Evolutionary conservation across 768 basidiomycete species (phyloP).

Genomic region (Suillus luteus): DNA sequence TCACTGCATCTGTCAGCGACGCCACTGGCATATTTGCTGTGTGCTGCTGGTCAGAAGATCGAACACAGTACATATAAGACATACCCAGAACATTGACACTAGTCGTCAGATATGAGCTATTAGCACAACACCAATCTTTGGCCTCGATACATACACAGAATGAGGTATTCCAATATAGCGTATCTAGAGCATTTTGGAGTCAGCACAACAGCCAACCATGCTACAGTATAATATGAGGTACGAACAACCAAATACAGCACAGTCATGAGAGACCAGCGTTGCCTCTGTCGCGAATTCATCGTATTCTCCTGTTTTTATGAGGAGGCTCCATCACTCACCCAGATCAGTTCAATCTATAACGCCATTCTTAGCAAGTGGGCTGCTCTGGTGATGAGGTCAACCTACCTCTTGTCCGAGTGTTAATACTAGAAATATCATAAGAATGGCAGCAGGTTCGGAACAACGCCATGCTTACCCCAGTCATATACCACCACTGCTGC

Average conservation of each 20-base stretch:
- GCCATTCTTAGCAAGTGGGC: too few relatives aligned
- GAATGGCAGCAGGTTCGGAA: too few relatives aligned
- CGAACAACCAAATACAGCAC: background rate
- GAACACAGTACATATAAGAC: background rate
- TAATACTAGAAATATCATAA: too few relatives aligned
- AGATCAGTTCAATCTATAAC: too few relatives aligned
- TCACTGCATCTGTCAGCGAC: background rate
- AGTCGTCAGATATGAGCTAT: background rate
- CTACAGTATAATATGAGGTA: background rate
- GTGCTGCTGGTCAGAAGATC: background rate
- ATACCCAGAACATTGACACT: background rate
- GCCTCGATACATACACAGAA: background rate
- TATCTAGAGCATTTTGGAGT: background rate
- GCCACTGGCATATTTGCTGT: background rate
- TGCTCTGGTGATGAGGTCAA: too few relatives aligned
- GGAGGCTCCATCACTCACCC: too few relatives aligned
- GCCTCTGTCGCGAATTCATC: too few relatives aligned
- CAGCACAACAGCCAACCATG: background rate
- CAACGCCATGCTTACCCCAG: too few relatives aligned
- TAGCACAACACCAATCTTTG: background rate
- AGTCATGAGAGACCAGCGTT: background rate
- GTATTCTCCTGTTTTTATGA: too few relatives aligned
- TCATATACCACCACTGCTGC: too few relatives aligned
- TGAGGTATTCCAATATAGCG: background rate
- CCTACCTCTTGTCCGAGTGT: too few relatives aligned